Evolutionary conservation across 140 eudicot genomes (phyloP).

Genomic region (Stevia rebaudiana): DNA sequence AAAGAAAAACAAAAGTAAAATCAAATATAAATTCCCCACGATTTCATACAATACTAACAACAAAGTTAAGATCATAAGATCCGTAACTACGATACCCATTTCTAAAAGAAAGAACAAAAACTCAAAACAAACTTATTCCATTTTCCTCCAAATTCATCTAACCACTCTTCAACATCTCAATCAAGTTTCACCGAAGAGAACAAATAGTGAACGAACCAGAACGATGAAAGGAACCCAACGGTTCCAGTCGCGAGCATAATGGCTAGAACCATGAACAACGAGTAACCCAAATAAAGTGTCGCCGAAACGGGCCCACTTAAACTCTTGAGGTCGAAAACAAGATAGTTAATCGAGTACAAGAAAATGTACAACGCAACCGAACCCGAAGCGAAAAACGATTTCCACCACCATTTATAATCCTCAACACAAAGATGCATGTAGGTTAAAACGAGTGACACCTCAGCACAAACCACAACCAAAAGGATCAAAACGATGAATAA

Average conservation of each 20-base stretch:
- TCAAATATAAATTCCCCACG: neutral
- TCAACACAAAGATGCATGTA: slow-evolving; percentile 71
- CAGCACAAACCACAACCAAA: slow-evolving; percentile 51
- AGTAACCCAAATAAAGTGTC: slow-evolving; percentile 46
- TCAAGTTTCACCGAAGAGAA: slow-evolving; percentile 56
- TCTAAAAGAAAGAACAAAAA: neutral
- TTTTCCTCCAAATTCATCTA: slow-evolving; percentile 7
- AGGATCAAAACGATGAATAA: slow-evolving; percentile 38
- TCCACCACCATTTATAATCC: slow-evolving; percentile 67
- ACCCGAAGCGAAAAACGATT: slow-evolving; percentile 51
- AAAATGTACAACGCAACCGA: slow-evolving; percentile 50
- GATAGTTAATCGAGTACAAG: slow-evolving; percentile 46
- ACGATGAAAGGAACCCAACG: slow-evolving; percentile 51
- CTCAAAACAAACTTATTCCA: neutral
- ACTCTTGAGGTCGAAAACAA: slow-evolving; percentile 41
- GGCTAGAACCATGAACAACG: slow-evolving; percentile 50
- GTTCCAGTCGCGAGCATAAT: slow-evolving; percentile 51
- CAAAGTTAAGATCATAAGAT: neutral
- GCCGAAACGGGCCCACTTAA: slow-evolving; percentile 40
- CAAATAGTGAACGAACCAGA: slow-evolving; percentile 56
- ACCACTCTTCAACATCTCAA: slow-evolving; percentile 17
- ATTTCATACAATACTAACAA: neutral
- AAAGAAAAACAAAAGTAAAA: neutral
- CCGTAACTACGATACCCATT: neutral
- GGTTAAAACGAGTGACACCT: slow-evolving; percentile 55